Evolutionary conservation across 306 rosid species (phyloP), one percentile per base, ranked within the genome.

Genomic region (Gastrolobium villosum): DNA sequence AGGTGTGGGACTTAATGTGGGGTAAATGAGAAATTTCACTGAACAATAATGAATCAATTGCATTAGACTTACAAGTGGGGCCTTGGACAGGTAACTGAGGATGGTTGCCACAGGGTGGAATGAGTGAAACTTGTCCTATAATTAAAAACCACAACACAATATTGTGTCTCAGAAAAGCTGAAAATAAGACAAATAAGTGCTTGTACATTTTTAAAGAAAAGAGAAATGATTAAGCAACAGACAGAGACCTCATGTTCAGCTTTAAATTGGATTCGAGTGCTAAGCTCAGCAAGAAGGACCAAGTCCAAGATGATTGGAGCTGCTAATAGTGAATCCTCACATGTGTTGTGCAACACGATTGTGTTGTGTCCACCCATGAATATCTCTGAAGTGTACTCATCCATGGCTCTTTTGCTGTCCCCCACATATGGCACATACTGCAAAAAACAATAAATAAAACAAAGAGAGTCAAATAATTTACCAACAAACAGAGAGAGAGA

Each of bases 361-460:
- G 98, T 92, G 87, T 70, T 95, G 70, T 54, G 85, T 56, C 98
- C 99, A 34, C 99, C 99, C 99, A 95, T 84, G 94, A 95, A 95
- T 83, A 94, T 94, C 88, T 94, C 97, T 10, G 99, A 94, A 30
- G 93, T 89, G 90, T 94, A 94, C 81, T 94, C 99, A 86, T 94
- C 99, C 97, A 94, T 84, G 5, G 99, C 99, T 46, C 99, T 89
- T 88, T 94, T 94, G 88, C 97, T 92, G 70, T 94, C 99, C 31
- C 65, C 97, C 65, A 94, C 97, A 44, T 90, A 94, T 0, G 99
- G 99, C 79, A 94, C 99, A 72, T 92, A 94, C 99, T 89, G 36
- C 14, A 34, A 31, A 31, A 79, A 54, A 10, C 10, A 57, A 34
- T 2, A 52, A 77, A 30, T 52, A 8, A 32, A 56, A 37, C 6